phyloP scores from a whole-genome alignment of 176 grass and related monocot genomes.

The Carex cristatella region DNA sequence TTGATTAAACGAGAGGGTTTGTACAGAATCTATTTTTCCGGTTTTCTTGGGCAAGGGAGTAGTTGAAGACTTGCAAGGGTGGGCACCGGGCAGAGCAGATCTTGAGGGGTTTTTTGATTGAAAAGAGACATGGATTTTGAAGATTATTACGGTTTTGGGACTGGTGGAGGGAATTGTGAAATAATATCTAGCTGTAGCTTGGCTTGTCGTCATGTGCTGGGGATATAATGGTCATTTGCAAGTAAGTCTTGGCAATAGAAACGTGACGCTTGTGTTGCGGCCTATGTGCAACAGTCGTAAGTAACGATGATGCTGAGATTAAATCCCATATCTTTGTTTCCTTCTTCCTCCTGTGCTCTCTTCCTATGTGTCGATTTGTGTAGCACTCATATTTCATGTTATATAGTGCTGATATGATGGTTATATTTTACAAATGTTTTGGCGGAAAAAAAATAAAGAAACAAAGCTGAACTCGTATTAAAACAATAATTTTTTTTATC shows the following conservation, averaged over 20 bases:
- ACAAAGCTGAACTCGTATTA: neutral
- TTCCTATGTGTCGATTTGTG: neutral
- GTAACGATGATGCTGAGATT: conserved; percentile 14
- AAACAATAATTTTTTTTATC: neutral
- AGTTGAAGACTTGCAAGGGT: conserved; percentile 4
- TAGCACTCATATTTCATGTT: neutral
- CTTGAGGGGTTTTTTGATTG: neutral
- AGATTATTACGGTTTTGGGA: neutral
- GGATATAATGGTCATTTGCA: neutral
- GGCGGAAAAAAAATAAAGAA: neutral
- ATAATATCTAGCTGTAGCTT: conserved; percentile 48
- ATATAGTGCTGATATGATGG: neutral
- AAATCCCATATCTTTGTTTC: conserved; percentile 24
- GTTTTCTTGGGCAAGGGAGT: neutral
- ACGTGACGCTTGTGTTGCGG: conserved; percentile 20
- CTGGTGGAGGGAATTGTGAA: neutral
- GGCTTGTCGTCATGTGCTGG: conserved; percentile 48
- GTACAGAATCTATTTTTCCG: conserved; percentile 4
- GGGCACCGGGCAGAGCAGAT: conserved; percentile 21
- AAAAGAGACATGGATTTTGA: neutral
- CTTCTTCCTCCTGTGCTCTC: neutral
- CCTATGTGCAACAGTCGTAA: conserved; percentile 7
- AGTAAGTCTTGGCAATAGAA: neutral
- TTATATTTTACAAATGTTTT: neutral
- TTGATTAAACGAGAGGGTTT: neutral